A percentile compares a stretch with the other conserved stretches of the same genome.
phyloP scores from a whole-genome alignment of 371 early-diverging fungal species.

The Mucor plumbeus region DNA sequence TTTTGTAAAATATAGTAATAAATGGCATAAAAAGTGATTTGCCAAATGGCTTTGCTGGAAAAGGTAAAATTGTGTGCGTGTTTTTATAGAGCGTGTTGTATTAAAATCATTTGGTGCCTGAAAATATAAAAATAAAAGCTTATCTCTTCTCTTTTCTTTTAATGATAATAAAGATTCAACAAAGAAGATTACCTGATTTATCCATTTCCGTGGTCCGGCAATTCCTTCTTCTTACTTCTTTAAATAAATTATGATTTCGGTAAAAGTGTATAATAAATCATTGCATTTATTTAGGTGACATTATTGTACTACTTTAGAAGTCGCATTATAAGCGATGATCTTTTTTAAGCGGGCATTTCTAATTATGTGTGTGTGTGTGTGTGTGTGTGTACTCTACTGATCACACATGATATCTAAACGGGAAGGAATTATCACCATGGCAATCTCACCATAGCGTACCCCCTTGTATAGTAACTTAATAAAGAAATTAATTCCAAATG shows the following conservation, averaged over 20 bases:
- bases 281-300: slow-evolving; percentile 2
- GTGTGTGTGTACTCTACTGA: background rate
- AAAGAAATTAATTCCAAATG: background rate
- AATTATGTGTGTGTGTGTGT: background rate
- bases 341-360: background rate
- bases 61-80: background rate
- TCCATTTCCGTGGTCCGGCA: background rate
- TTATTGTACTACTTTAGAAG: background rate
- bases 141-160: too few species aligned
- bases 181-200: background rate
- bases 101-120: background rate
- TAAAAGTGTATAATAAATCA: background rate
- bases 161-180: background rate
- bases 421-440: background rate
- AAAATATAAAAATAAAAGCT: background rate
- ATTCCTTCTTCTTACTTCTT: background rate
- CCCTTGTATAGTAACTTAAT: background rate
- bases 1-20: slow-evolving; percentile 13
- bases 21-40: slow-evolving; percentile 12
- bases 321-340: background rate
- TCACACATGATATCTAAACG: background rate
- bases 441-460: background rate
- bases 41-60: background rate
- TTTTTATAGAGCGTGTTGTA: background rate
- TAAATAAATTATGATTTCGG: too few species aligned